Evolutionary conservation across 2,329 filamentous ascomycete genomes (phyloP), one percentile per base, ranked within the genome.

Genomic region (Thermomyces lanuginosus): DNA sequence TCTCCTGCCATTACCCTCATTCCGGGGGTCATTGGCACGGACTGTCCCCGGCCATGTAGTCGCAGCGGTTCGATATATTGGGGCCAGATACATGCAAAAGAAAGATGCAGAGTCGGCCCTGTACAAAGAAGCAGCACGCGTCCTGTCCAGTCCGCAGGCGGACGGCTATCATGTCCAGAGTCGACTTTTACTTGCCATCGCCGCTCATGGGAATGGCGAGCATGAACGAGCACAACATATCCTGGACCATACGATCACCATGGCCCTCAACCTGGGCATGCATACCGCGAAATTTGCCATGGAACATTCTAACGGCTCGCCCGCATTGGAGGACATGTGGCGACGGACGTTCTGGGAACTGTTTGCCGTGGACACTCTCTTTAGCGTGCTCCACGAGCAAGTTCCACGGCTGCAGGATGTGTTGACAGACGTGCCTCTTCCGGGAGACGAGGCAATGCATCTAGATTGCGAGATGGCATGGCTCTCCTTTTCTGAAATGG

Each of bases 301-400:
- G 3, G n/a, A 32, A 5, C 33, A 48, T 21, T 38, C 41, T 0
- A 27, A 30, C 4, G 72, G 77, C 1, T 66, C 72, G 26, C 56
- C 67, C 0, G 56, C 79, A 1, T 41, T 84, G 4, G 78, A 84
- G 45, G 82, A 92, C 50, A 79, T 76, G 48, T 82, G 77, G 72
- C 67, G 80, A 8, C 62, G 82, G 32, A 92, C 81, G 1, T 92
- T 80, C 78, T 91, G 82, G 82, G 79, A 66, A 38, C 42, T 76
- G 21, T 83, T 73, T 44, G 65, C 78, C 8, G 66, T 78, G 8
- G 79, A 86, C 42, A 78, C 75, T 24, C 73, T 86, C 63, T 65
- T 86, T 36, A 76, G 79, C 4, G 78, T 77, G 4, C 70, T 86
- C 33, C 10, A 36, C 6, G 33, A 38, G 8, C 32, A 39, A 23